These are phyloP conservation scores for Ascochyta fabae DNA, from an alignment of 2,329 filamentous ascomycete species.

Conservation along the genomic window DNA sequence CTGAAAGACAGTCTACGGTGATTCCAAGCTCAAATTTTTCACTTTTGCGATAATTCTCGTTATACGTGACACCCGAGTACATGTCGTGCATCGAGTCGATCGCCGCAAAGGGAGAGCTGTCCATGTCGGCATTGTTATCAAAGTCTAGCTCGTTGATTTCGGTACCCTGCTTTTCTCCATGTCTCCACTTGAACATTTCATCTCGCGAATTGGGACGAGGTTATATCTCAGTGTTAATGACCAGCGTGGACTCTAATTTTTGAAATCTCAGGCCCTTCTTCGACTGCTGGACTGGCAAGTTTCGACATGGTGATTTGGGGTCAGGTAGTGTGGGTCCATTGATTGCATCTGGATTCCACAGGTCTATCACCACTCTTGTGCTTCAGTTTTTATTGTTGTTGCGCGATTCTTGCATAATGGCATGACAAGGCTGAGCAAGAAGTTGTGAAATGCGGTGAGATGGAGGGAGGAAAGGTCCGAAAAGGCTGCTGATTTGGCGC, in stretches of 20 bases:
- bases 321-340: neutral
- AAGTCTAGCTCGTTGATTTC: slow-evolving; percentile 3
- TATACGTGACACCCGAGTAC: no score
- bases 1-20: no score
- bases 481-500: neutral
- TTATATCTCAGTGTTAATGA: neutral
- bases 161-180: neutral
- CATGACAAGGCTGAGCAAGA: neutral
- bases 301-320: neutral
- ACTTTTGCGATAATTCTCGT: no score
- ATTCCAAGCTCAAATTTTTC: no score
- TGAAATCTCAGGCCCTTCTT: neutral
- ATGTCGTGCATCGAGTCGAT: neutral
- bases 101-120: neutral
- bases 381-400: neutral
- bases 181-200: neutral
- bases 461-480: no score
- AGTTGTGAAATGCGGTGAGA: neutral
- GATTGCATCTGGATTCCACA: neutral
- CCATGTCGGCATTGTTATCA: neutral
- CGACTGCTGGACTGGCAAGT: neutral
- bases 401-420: no score
- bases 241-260: neutral
- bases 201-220: neutral
- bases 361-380: neutral